Evolutionary conservation across 768 basidiomycete species (phyloP).

Genomic region (Lactifluus hygrophoroides): DNA sequence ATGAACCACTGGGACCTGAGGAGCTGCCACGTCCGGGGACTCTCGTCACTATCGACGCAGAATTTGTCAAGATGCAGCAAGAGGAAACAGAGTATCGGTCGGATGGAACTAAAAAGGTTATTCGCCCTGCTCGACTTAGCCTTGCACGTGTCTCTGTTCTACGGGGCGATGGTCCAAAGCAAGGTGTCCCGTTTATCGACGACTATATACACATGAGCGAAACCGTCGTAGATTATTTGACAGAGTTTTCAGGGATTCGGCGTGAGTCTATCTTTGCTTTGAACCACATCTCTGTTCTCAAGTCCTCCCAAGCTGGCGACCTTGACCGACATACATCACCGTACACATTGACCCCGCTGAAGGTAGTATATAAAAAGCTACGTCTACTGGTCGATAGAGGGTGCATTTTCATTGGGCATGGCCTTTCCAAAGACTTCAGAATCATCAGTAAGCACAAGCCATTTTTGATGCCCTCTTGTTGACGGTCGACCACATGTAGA

Average conservation of each 20-base stretch:
- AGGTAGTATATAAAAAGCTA: conserved; percentile 98
- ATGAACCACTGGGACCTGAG: conserved; percentile 57
- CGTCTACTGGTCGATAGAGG: conserved; percentile 87
- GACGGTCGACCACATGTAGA: conserved; percentile 39
- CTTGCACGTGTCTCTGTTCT: conserved; percentile 92
- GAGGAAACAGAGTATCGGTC: conserved; percentile 95
- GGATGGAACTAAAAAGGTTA: conserved; percentile 87
- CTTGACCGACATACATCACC: conserved; percentile 76
- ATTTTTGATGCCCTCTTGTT: not conserved
- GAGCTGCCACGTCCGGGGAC: conserved; percentile 85
- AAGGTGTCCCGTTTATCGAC: conserved; percentile 90
- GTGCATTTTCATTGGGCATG: conserved; percentile 96
- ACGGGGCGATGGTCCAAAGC: conserved; percentile 71
- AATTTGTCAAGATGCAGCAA: conserved; percentile 97
- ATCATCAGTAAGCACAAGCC: conserved; percentile 74
- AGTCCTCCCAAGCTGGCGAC: conserved; percentile 65
- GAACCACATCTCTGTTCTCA: conserved; percentile 5
- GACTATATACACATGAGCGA: conserved; percentile 98
- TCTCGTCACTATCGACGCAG: conserved; percentile 91
- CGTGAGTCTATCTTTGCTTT: conserved; percentile 40
- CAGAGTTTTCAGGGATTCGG: conserved; percentile 93
- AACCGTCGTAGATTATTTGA: conserved; percentile 90
- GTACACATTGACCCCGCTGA: conserved; percentile 88
- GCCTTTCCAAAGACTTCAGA: conserved; percentile 93
- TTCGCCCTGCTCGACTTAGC: conserved; percentile 85